Evolutionary conservation across 2,329 filamentous ascomycete genomes (phyloP), one percentile per base, ranked within the genome.

Genomic region (Raffaelea albimanens): DNA sequence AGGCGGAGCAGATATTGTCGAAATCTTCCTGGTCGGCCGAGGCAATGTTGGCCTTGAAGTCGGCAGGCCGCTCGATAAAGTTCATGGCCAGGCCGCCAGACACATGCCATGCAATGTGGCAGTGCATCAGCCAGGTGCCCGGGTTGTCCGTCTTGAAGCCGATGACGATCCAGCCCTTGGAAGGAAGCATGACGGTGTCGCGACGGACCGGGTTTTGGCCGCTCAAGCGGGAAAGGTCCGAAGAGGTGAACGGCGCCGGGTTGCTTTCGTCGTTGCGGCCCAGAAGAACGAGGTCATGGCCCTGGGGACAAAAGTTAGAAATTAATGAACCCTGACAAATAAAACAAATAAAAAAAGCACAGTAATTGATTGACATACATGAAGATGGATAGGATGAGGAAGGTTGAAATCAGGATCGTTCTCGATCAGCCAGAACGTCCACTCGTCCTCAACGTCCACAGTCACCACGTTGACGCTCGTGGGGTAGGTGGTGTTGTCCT

Each of bases 91-190:
- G 63, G 40, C 70, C 72, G 51, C 66, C 63, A 29, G 58, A 60
- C 13, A 70, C 62, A 55, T 76, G 73, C 70, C 66, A 72, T 19
- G 67, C 66, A 53, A 72, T 70, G 54, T 71, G 68, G 57, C 67
- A 71, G 53, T 71, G 68, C 56, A 71, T 59, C 43, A 68, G 53
- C 68, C 68, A 71, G 14, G 63, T 57, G 39, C 72, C 72, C 0
- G 72, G 72, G 51, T 75, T 75, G 55, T 76, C 66, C 1, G 67
- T 61, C 46, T 61, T 54, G 57, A 71, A 75, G 1, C 66, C 70
- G 14, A 75, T 59, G 9, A 67, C 63, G 7, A 75, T 47, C 57
- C 69, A 70, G 1, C 71, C 72, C 4, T 57, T 57, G 2, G 55
- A 55, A 0, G 69, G 67, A 7, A 74, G 55, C 44, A 67, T 64